These are phyloP conservation scores for Scedosporium minutisporum DNA, from an alignment of 2,329 filamentous ascomycete genomes.

Conservation along the genomic window DNA sequence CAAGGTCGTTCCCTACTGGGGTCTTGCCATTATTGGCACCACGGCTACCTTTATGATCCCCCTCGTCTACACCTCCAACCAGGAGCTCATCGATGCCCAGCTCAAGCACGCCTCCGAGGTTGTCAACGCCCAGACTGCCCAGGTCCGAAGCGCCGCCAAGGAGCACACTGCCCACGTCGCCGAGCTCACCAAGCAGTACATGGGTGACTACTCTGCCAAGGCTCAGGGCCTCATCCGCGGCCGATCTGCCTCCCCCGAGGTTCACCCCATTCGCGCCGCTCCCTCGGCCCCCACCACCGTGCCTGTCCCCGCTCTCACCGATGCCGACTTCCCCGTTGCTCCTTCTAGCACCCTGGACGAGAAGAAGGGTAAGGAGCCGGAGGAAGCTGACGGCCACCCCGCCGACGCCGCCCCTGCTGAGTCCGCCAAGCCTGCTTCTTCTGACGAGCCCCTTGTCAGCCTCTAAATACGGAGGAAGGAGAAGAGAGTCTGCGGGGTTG, in stretches of 20 bases:
- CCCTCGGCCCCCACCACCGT: slow-evolving; percentile 27
- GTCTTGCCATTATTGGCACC: slow-evolving; percentile 50
- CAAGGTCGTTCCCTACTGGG: slow-evolving; percentile 63
- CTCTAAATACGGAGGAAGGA: background rate
- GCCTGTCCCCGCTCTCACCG: slow-evolving; percentile 14
- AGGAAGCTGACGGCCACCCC: background rate
- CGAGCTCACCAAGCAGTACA: slow-evolving; percentile 56
- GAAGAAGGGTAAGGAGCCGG: background rate
- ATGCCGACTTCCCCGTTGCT: slow-evolving; percentile 11
- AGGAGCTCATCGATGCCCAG: slow-evolving; percentile 59
- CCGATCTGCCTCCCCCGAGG: slow-evolving; percentile 31
- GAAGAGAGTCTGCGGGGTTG: background rate
- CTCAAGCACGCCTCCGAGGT: slow-evolving; percentile 47
- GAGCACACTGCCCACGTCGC: slow-evolving; percentile 56
- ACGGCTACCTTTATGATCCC: slow-evolving; percentile 52
- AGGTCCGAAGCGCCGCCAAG: slow-evolving; percentile 51
- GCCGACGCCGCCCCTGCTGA: background rate
- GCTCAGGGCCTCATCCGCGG: slow-evolving; percentile 54
- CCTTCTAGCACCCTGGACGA: background rate
- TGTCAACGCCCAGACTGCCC: slow-evolving; percentile 52
- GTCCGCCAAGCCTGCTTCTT: background rate
- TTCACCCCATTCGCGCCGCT: slow-evolving; percentile 21
- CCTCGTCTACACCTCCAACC: slow-evolving; percentile 56
- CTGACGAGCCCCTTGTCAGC: slow-evolving; percentile 1
- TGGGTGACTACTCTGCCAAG: slow-evolving; percentile 59